These are phyloP conservation scores for Bertia moriformis DNA, from an alignment of 2,329 filamentous ascomycete species.

Conservation along the genomic window DNA sequence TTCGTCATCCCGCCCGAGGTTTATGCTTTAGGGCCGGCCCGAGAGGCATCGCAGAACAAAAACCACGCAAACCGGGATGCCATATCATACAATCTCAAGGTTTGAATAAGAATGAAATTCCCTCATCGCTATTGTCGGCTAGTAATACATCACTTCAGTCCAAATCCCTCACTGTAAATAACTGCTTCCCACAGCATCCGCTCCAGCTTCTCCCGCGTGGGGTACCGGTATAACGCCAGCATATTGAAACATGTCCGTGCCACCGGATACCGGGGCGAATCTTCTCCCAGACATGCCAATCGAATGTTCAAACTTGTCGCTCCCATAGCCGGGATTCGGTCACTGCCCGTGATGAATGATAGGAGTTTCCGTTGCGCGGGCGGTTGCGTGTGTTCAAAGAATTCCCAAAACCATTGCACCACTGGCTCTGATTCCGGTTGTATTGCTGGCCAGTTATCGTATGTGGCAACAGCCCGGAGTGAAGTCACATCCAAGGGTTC, in stretches of 20 bases:
- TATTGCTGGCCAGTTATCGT: conserved; percentile 55
- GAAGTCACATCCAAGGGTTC: conserved; percentile 67
- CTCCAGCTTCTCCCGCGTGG: conserved; percentile 51
- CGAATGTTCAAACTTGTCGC: conserved; percentile 66
- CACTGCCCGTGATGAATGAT: conserved; percentile 78
- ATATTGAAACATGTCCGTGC: conserved; percentile 87
- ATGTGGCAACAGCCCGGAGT: conserved; percentile 62
- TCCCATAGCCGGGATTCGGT: conserved; percentile 79
- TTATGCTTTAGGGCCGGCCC: no score
- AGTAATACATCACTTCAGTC: conserved; percentile 49
- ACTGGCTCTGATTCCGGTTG: neutral
- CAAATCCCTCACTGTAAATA: conserved; percentile 83
- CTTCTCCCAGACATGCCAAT: conserved; percentile 61
- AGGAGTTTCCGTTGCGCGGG: conserved; percentile 64
- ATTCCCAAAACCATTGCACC: conserved; percentile 78
- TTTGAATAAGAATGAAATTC: no score
- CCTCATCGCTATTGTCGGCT: no score
- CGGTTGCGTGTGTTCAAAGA: conserved; percentile 52
- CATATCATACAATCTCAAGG: no score
- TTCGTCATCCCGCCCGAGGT: no score
- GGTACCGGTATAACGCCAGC: conserved; percentile 62
- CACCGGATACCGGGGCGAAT: conserved; percentile 62
- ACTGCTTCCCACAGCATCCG: conserved; percentile 70
- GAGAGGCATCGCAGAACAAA: no score
- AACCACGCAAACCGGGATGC: no score